Percentiles rank a stretch among this genome's conserved stretches.
Conservation (phyloP, 1,284 basidiomycete species). For the Sparassis latifolia region DNA sequence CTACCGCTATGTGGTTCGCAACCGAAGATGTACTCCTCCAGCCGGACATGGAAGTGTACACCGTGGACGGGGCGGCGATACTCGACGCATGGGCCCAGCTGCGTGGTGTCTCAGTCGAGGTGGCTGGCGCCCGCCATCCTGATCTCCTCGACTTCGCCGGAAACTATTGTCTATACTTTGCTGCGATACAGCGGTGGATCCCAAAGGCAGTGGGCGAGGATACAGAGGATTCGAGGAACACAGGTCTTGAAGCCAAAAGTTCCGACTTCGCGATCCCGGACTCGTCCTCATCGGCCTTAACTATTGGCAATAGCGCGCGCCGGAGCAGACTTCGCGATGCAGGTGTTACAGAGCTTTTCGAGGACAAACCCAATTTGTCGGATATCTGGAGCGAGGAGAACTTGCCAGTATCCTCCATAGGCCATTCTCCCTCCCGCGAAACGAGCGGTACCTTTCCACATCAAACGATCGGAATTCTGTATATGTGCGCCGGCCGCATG, state of each 20-base stretch:
- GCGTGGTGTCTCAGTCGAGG: background rate
- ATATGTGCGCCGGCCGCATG: slow-evolving; percentile 28
- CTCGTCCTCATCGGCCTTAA: background rate
- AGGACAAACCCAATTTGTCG: background rate
- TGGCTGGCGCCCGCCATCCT: background rate
- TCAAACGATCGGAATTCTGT: slow-evolving; percentile 34
- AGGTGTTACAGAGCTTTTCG: background rate
- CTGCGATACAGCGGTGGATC: background rate
- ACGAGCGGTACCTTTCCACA: background rate
- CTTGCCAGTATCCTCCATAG: background rate
- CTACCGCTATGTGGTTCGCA: background rate
- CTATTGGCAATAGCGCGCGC: background rate
- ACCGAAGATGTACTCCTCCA: background rate
- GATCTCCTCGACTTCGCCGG: background rate
- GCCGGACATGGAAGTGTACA: background rate
- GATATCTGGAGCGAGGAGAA: background rate
- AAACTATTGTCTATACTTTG: background rate
- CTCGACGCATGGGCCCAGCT: background rate
- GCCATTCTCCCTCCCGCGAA: background rate
- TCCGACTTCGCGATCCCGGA: background rate
- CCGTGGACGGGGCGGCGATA: background rate
- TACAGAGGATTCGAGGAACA: background rate
- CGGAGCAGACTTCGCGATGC: background rate
- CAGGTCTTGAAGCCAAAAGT: background rate
- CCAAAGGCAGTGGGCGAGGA: background rate